phyloP scores from a whole-genome alignment of 169 alveolate genomes.

The Eimeria praecox region DNA sequence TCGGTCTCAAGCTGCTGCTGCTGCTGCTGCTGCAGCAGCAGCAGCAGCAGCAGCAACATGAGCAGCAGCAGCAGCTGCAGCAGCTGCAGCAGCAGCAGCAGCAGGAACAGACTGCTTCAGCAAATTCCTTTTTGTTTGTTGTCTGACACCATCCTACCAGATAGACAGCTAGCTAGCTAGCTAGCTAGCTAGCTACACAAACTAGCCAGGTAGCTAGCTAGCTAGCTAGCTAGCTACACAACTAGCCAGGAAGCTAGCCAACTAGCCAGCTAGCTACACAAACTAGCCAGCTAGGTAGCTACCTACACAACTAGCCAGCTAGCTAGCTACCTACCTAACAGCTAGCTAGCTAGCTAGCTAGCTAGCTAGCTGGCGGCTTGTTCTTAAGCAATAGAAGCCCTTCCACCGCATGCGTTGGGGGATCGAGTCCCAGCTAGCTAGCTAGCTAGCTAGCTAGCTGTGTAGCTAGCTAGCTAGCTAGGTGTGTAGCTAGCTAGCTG shows the following conservation, averaged over 20 bases:
- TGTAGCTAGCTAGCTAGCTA: too few relatives aligned
- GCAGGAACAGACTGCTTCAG: background rate
- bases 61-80: background rate
- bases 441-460: background rate
- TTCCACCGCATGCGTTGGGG: background rate
- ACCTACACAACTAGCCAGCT: too few relatives aligned
- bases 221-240: background rate
- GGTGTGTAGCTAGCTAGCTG: too few relatives aligned
- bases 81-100: constrained; percentile 24
- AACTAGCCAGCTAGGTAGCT: background rate
- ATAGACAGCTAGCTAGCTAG: background rate
- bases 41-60: constrained; percentile 9
- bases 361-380: background rate
- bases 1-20: background rate
- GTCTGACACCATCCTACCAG: background rate
- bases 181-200: background rate
- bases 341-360: too few relatives aligned
- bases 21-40: constrained; percentile 12
- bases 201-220: background rate
- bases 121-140: background rate
- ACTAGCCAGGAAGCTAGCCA: background rate
- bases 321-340: too few relatives aligned
- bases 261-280: background rate
- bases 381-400: too few relatives aligned
- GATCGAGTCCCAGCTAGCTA: background rate